Evolutionary conservation across 2,329 filamentous ascomycete genomes (phyloP), one percentile per base, ranked within the genome.

Genomic region (Calonectria leucothoes): DNA sequence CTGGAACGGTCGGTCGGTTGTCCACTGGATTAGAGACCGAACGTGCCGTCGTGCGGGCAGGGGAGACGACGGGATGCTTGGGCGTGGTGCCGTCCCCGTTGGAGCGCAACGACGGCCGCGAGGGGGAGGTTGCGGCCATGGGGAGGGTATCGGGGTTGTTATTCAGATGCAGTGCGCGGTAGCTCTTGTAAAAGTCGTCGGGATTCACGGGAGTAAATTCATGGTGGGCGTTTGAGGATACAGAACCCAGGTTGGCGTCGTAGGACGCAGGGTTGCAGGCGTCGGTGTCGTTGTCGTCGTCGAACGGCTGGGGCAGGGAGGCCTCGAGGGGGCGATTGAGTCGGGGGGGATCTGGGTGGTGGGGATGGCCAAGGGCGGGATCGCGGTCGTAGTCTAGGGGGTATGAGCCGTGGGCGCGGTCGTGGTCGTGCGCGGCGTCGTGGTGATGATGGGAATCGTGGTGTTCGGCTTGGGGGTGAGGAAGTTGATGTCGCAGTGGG

Each of bases 21-120:
- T 89, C 89, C 65, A 89, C 81, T 48, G 91, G 90, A 77, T 87
- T 90, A 52, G 91, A 92, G 68, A 86, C 88, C 31, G 91, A 91
- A 72, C 91, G 89, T 72, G 85, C 79, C 71, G 84, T 84, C 70
- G 82, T 83, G 76, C 86, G 86, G 74, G 70, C 82, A 73, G 86
- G 83, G 70, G 85, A 82, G 71, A 85, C 80, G 42, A 84, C 80
- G 75, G 87, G 84, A 77, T 88, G 86, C 80, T 87, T 91, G 37
- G 88, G 83, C 61, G 87, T 86, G 51, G 86, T 84, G 77, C 86
- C 87, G 82, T 88, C 88, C 77, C 87, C 86, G 82, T 88, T 90
- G 68, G 89, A 87, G 80, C 87, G 86, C 77, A 87, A 80, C 74
- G 85, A 82, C 71, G 86, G 85, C 72, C 84, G 85, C 74, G 85